These are phyloP conservation scores for Fusarium begoniae DNA, from an alignment of 2,329 filamentous ascomycete species.

Conservation along the genomic window DNA sequence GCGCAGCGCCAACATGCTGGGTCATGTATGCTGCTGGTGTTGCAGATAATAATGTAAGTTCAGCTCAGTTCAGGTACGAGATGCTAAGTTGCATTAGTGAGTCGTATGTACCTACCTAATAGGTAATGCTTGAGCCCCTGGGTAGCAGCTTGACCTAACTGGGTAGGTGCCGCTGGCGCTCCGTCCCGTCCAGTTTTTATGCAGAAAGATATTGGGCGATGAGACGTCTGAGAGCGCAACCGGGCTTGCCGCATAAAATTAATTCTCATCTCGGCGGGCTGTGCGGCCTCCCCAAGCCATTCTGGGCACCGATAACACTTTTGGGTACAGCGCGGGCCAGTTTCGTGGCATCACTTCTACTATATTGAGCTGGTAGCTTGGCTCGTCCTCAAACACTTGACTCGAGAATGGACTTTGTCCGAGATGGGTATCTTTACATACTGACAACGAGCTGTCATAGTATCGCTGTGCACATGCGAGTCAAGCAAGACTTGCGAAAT, in stretches of 20 bases:
- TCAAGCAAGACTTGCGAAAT: slow-evolving; percentile 19
- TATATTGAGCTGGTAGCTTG: slow-evolving; percentile 1
- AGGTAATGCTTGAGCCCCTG: not conserved
- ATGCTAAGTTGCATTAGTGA: slow-evolving; percentile 12
- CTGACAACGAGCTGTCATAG: slow-evolving; percentile 1
- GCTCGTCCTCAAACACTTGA: slow-evolving; percentile 6
- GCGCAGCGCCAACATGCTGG: slow-evolving; percentile 14
- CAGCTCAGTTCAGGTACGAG: slow-evolving; percentile 29
- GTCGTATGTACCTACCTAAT: not conserved
- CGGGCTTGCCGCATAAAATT: slow-evolving; percentile 45
- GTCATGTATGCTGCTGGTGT: slow-evolving; percentile 10
- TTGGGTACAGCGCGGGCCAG: slow-evolving; percentile 17
- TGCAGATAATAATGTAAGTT: slow-evolving; percentile 24
- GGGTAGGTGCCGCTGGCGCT: slow-evolving; percentile 39
- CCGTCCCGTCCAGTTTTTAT: slow-evolving; percentile 33
- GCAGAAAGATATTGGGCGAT: slow-evolving; percentile 15
- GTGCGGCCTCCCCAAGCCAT: slow-evolving; percentile 19
- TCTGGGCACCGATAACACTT: slow-evolving; percentile 7
- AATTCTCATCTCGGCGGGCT: slow-evolving; percentile 19
- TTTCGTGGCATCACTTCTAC: slow-evolving; percentile 14
- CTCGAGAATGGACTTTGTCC: slow-evolving; percentile 3
- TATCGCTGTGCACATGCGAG: slow-evolving; percentile 10
- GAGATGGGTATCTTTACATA: not conserved
- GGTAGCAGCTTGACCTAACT: slow-evolving; percentile 3
- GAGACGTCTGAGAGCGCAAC: slow-evolving; percentile 26